A percentile compares a stretch with the other conserved stretches of the same genome.
These are phyloP conservation scores for Ilyonectria sp. DNA, from an alignment of 2,329 filamentous ascomycete genomes.

Conservation along the genomic window DNA sequence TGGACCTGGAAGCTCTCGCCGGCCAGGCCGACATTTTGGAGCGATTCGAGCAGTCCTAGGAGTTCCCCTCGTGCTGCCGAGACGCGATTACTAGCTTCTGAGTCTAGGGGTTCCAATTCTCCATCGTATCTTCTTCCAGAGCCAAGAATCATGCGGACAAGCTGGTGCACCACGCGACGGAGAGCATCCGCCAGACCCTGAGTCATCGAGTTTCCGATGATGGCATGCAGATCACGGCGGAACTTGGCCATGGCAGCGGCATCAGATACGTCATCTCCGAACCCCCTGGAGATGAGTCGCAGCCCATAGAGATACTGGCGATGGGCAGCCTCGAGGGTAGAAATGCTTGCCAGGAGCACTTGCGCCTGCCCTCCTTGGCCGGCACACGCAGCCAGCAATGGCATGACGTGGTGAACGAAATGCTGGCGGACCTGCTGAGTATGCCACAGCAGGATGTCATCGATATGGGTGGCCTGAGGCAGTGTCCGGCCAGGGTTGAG, in stretches of 20 bases:
- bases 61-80: conserved; percentile 65
- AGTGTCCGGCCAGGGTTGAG: conserved; percentile 62
- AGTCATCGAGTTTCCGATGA: conserved; percentile 75
- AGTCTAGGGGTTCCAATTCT: conserved; percentile 26
- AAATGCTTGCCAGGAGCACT: conserved; percentile 67
- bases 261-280: conserved; percentile 56
- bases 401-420: conserved; percentile 72
- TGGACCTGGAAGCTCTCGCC: conserved; percentile 79
- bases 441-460: conserved; percentile 73
- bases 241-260: conserved; percentile 65
- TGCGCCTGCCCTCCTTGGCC: conserved; percentile 60
- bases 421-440: conserved; percentile 73
- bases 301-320: conserved; percentile 71
- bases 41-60: conserved; percentile 68
- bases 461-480: conserved; percentile 66
- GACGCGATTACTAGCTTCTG: conserved; percentile 48
- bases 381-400: conserved; percentile 66
- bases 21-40: conserved; percentile 77
- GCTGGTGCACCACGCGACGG: conserved; percentile 66
- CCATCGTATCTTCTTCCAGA: conserved; percentile 37
- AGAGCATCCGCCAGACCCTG: conserved; percentile 68
- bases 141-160: conserved; percentile 66
- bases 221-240: conserved; percentile 73
- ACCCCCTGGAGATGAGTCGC: conserved; percentile 64
- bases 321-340: conserved; percentile 72